Evolutionary conservation across 768 basidiomycete genomes (phyloP), one percentile per base, ranked within the genome.

Genomic region (Arthromyces matolae): DNA sequence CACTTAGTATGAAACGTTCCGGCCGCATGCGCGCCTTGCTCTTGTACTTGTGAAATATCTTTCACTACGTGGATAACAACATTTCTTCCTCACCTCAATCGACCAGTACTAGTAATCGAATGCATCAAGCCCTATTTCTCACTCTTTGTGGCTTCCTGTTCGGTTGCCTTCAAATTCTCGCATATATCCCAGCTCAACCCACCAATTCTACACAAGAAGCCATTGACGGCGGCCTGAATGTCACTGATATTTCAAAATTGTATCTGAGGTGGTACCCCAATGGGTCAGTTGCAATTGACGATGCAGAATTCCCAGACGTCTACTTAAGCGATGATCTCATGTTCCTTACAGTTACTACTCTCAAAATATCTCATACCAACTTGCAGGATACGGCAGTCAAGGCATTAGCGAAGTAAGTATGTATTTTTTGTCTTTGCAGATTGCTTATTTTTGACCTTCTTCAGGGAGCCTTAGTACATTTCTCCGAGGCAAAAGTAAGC

Each of bases 381-480:
- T 85, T 2, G 79, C 72, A 1, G 78, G 79, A 31, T 62, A 70
- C 47, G 66, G 63, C 20, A 77, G 76, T 52, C 62, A 54, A 18
- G 81, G 80, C 7, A 65, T 80, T 22, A 79, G 70, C 63, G 75
- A 80, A 69, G 88, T n/a, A n/a, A n/a, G n/a, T 84, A 56, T 39
- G 32, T 29, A 19, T 23, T 16, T 14, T 19, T 20, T 5, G 16
- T 20, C 5, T 10, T 16, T 32, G 8, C 25, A 23, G 37, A 16
- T 24, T 5, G 36, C 34, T 8, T 7, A 25, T 13, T 43, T 8
- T 42, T 37, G 33, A n/a, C 24, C 52, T 14, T 31, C 51, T 47
- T 12, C 54, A 90, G 84, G 93, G 93, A 16, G 86, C 83, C 12
- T 64, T 96, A 31, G 81, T 94, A 24, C 89, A 89, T 62, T 94